Evolutionary conservation across 768 basidiomycete species (phyloP).

Genomic region (Krasilnikovozyma curviuscula): DNA sequence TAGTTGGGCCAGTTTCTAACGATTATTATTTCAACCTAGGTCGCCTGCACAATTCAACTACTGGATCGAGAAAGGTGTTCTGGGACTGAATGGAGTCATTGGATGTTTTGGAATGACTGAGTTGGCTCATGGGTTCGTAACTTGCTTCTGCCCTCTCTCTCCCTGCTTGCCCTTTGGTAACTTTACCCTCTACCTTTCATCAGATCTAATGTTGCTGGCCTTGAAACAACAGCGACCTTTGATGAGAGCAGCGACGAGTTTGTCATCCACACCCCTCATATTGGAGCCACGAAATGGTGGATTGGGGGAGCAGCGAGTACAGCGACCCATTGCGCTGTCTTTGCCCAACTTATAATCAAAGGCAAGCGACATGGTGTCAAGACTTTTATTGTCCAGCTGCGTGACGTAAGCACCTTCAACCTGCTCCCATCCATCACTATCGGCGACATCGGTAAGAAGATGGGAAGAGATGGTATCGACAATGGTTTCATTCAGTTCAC

Average conservation of each 20-base stretch:
- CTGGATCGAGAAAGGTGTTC: slow-evolving; percentile 30
- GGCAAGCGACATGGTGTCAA: slow-evolving; percentile 30
- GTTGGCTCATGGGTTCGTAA: neutral
- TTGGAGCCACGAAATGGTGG: slow-evolving; percentile 33
- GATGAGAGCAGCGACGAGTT: slow-evolving; percentile 29
- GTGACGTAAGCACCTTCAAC: slow-evolving; percentile 27
- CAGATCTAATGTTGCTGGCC: slow-evolving; percentile 22
- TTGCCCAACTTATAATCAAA: slow-evolving; percentile 29
- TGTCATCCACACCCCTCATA: slow-evolving; percentile 30
- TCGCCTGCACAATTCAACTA: slow-evolving; percentile 14
- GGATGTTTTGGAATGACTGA: slow-evolving; percentile 27
- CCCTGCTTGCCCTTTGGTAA: neutral
- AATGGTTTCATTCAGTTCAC: slow-evolving; percentile 30
- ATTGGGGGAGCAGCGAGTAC: slow-evolving; percentile 31
- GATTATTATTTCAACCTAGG: neutral
- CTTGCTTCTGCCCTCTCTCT: neutral
- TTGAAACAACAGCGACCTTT: slow-evolving; percentile 32
- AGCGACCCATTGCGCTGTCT: slow-evolving; percentile 30
- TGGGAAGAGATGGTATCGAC: slow-evolving; percentile 22
- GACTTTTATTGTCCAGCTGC: slow-evolving; percentile 30
- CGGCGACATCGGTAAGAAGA: slow-evolving; percentile 32
- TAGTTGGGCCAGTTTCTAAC: neutral
- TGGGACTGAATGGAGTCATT: slow-evolving; percentile 29
- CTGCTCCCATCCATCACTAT: slow-evolving; percentile 29
- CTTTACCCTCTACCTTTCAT: neutral